Conservation (phyloP, 2,329 filamentous ascomycete genomes). For the Aureobasidium mangrovei region DNA sequence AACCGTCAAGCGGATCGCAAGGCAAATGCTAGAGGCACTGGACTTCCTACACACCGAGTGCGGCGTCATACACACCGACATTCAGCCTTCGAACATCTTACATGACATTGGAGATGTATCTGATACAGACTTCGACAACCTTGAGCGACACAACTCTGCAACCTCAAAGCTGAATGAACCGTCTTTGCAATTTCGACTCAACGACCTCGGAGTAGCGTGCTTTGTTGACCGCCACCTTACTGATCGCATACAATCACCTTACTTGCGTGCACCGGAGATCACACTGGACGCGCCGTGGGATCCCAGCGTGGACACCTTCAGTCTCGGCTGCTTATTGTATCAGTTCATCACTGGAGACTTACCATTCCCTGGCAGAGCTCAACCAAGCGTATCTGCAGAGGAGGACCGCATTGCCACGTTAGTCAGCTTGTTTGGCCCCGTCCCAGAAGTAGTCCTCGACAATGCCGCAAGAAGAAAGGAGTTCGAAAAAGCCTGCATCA, state of each 20-base stretch:
- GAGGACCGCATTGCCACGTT: conserved; percentile 18
- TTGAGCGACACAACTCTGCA: conserved; percentile 9
- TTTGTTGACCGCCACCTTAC: conserved; percentile 20
- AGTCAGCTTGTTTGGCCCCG: conserved; percentile 17
- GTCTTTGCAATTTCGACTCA: conserved; percentile 19
- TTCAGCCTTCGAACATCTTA: conserved; percentile 23
- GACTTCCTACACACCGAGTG: conserved; percentile 17
- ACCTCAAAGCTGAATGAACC: conserved; percentile 6
- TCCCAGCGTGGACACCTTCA: conserved; percentile 24
- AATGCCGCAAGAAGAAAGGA: conserved; percentile 15
- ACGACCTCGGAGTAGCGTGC: conserved; percentile 23
- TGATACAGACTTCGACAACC: conserved; percentile 7
- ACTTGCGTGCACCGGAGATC: conserved; percentile 26
- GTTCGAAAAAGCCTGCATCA: conserved; percentile 15
- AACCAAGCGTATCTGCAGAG: conserved; percentile 14
- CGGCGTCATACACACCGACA: conserved; percentile 19
- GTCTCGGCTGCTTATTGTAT: conserved; percentile 19
- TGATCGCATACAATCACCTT: conserved; percentile 20
- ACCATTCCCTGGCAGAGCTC: conserved; percentile 15
- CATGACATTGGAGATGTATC: conserved; percentile 16
- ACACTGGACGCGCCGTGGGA: conserved; percentile 22
- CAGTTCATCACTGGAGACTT: conserved; percentile 19
- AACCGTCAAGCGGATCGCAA: conserved; percentile 16
- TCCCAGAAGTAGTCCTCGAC: conserved; percentile 15
- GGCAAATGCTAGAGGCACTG: conserved; percentile 18